Percentiles rank a stretch among this genome's conserved stretches.
Evolutionary conservation across 805 yeast species (phyloP).

Genomic region (Suhomyces tanzawaensis): DNA sequence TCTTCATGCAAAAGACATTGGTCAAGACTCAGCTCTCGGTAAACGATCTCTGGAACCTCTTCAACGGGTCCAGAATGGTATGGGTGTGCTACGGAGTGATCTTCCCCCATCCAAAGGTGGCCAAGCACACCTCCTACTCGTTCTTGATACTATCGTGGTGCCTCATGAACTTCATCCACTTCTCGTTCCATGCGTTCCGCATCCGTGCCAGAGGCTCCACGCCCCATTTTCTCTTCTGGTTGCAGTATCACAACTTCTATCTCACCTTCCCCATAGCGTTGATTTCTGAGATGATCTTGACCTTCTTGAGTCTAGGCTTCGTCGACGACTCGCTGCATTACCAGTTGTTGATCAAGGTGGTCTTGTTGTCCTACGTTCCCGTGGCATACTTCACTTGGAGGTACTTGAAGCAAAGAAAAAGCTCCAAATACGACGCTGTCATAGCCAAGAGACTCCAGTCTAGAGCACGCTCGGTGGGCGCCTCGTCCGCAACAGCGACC

Average conservation of each 20-base stretch:
- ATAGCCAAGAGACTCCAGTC: conserved; percentile 1
- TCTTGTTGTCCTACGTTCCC: conserved; percentile 35
- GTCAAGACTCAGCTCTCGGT: conserved; percentile 11
- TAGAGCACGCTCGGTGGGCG: conserved; percentile 11
- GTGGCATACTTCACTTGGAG: conserved; percentile 34
- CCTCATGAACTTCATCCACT: conserved; percentile 30
- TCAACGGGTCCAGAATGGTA: conserved; percentile 30
- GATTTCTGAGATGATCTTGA: conserved; percentile 33
- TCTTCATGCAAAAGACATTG: conserved; percentile 14
- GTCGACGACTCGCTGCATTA: conserved; percentile 18
- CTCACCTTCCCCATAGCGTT: conserved; percentile 33
- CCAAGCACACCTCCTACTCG: conserved; percentile 42
- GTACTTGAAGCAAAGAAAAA: conserved; percentile 22
- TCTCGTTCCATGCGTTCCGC: conserved; percentile 33
- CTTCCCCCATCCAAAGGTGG: conserved; percentile 40
- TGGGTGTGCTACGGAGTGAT: conserved; percentile 43
- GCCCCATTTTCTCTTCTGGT: conserved; percentile 36
- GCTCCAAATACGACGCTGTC: conserved; percentile 15
- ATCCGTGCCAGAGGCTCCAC: conserved; percentile 33
- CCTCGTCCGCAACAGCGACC: neutral
- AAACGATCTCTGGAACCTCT: conserved; percentile 27
- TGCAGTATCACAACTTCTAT: conserved; percentile 34
- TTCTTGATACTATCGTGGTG: conserved; percentile 38
- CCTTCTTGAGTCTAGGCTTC: conserved; percentile 36
- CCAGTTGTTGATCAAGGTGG: conserved; percentile 26